phyloP scores from a whole-genome alignment of 2,329 filamentous ascomycete species.

The Aspergillus pseudotamarii region DNA sequence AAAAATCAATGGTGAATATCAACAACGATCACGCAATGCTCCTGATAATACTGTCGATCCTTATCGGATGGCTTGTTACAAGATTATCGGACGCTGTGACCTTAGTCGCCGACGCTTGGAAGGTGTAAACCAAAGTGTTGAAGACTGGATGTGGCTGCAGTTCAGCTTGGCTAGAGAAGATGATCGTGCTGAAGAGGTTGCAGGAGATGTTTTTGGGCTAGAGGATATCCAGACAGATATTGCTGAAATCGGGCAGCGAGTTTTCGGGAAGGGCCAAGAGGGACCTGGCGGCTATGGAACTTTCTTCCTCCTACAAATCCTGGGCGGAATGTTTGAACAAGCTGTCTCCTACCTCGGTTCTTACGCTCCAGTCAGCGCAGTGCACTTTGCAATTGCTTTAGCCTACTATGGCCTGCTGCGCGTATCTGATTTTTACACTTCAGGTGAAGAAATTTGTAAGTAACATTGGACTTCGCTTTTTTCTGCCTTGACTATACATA shows the following conservation, averaged over 20 bases:
- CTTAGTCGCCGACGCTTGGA: slow-evolving; percentile 60
- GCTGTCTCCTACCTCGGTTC: slow-evolving; percentile 88
- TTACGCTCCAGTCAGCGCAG: slow-evolving; percentile 88
- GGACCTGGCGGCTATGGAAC: slow-evolving; percentile 80
- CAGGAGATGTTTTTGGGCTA: slow-evolving; percentile 64
- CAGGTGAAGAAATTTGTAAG: slow-evolving; percentile 69
- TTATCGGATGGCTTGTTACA: slow-evolving; percentile 96
- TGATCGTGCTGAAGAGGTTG: slow-evolving; percentile 62
- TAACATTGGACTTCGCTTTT: slow-evolving; percentile 14
- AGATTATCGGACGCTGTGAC: slow-evolving; percentile 83
- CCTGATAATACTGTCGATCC: slow-evolving; percentile 88
- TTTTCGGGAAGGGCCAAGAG: slow-evolving; percentile 83
- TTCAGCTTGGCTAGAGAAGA: slow-evolving; percentile 65
- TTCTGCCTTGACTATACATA: not conserved
- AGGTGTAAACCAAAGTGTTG: slow-evolving; percentile 60
- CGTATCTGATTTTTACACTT: slow-evolving; percentile 76
- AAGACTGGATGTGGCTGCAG: slow-evolving; percentile 70
- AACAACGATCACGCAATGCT: slow-evolving; percentile 78
- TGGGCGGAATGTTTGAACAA: slow-evolving; percentile 92
- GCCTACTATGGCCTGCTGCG: slow-evolving; percentile 87
- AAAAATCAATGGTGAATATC: slow-evolving; percentile 87
- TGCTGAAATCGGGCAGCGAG: slow-evolving; percentile 83
- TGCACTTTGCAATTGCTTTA: slow-evolving; percentile 90
- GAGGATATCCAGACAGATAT: slow-evolving; percentile 77
- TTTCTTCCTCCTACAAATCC: slow-evolving; percentile 88